These are phyloP conservation scores for Psidium guajava DNA, from an alignment of 345 rosid species.

Conservation along the genomic window DNA sequence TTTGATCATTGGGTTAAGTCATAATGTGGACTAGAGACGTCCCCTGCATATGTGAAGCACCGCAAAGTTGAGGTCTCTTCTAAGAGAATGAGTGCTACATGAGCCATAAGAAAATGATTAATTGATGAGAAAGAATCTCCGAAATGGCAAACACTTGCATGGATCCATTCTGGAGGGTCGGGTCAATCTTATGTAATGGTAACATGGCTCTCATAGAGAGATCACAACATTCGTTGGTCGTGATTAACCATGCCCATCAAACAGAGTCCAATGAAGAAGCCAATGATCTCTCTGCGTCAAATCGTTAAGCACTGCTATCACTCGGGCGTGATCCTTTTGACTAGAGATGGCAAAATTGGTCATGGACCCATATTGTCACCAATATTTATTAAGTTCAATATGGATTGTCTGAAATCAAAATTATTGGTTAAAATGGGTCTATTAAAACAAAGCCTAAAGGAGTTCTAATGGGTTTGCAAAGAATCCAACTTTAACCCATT, in stretches of 20 bases:
- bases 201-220: not conserved
- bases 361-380: not conserved
- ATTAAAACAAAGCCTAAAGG: not conserved
- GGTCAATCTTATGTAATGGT: not conserved
- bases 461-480: not conserved
- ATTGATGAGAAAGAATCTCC: not conserved
- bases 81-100: not conserved
- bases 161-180: not conserved
- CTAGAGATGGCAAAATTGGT: not conserved
- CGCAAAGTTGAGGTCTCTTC: not conserved
- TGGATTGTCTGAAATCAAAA: not conserved
- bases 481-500: not conserved
- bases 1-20: not conserved
- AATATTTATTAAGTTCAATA: not conserved
- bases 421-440: not conserved
- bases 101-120: not conserved
- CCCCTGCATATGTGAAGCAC: not conserved
- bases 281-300: not conserved
- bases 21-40: not conserved
- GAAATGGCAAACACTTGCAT: not conserved
- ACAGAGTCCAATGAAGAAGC: too few species aligned
- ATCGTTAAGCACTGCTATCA: not conserved
- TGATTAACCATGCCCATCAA: too few species aligned
- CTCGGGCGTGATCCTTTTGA: not conserved
- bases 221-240: not conserved